Evolutionary conservation across 495 filamentous ascomycete genomes (phyloP).

Genomic region (Penicillium odoratum): DNA sequence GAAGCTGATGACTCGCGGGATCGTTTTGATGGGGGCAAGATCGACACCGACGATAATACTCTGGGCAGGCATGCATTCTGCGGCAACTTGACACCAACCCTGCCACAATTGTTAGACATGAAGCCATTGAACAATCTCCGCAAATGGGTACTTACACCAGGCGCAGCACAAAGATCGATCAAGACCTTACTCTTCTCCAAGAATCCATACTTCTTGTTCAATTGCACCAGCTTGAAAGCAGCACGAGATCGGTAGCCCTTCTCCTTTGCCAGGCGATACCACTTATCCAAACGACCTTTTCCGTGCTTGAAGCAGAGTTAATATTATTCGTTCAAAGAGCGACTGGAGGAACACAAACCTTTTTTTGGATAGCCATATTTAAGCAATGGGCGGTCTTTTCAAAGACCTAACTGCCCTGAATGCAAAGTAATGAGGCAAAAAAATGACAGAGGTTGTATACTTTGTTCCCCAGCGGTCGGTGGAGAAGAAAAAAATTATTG

Average conservation of each 20-base stretch:
- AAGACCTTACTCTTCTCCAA: slow-evolving; percentile 94
- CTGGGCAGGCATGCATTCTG: slow-evolving; percentile 88
- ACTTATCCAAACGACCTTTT: slow-evolving; percentile 99
- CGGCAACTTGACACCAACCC: slow-evolving; percentile 98
- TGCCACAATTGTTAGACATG: slow-evolving; percentile 37
- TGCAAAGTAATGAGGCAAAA: slow-evolving; percentile 12
- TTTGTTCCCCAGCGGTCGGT: slow-evolving; percentile 14
- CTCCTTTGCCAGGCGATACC: slow-evolving; percentile 95
- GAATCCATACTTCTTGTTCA: slow-evolving; percentile 99
- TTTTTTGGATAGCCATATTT: slow-evolving; percentile 96
- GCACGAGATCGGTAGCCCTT: slow-evolving; percentile 93
- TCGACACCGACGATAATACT: slow-evolving; percentile 94
- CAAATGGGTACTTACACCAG: slow-evolving; percentile 64
- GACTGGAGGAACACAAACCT: slow-evolving; percentile 46
- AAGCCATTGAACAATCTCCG: background rate
- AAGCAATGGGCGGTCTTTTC: slow-evolving; percentile 26
- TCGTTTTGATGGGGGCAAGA: slow-evolving; percentile 92
- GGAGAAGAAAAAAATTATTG: slow-evolving; percentile 29
- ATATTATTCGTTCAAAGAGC: slow-evolving; percentile 10
- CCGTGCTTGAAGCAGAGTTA: slow-evolving; percentile 61
- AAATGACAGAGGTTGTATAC: slow-evolving; percentile 24
- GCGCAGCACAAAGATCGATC: slow-evolving; percentile 95
- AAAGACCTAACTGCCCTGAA: slow-evolving; percentile 21
- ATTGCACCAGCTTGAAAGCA: slow-evolving; percentile 96
- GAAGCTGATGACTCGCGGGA: slow-evolving; percentile 89